A percentile compares a stretch with the other conserved stretches of the same genome.
Conservation (phyloP, 495 filamentous ascomycete species). For the Neurospora tetrasperma region DNA sequence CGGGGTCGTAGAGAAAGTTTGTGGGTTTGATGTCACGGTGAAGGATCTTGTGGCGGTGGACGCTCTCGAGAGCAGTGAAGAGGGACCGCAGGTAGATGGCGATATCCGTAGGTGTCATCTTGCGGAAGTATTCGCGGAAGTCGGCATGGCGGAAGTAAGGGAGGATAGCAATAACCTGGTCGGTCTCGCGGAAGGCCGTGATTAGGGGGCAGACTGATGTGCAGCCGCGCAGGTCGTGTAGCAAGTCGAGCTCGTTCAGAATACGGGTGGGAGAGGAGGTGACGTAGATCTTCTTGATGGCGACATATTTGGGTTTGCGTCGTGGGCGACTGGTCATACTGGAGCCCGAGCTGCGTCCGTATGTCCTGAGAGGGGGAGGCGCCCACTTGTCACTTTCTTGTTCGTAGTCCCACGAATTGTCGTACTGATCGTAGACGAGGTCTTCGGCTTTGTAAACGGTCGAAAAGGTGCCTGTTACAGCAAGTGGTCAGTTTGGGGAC, state of each 20-base stretch:
- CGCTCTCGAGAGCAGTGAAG: conserved; percentile 71
- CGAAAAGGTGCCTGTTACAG: conserved; percentile 75
- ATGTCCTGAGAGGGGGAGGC: conserved; percentile 46
- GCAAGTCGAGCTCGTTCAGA: conserved; percentile 90
- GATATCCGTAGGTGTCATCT: conserved; percentile 76
- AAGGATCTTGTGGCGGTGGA: conserved; percentile 74
- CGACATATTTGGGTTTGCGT: conserved; percentile 64
- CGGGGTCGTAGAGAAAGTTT: conserved; percentile 92
- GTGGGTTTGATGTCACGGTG: conserved; percentile 99
- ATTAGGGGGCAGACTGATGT: conserved; percentile 85
- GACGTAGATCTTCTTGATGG: conserved; percentile 98
- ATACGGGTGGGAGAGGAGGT: conserved; percentile 89
- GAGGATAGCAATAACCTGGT: conserved; percentile 90
- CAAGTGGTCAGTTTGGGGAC: background rate
- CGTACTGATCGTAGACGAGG: conserved; percentile 69
- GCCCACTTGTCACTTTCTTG: conserved; percentile 52
- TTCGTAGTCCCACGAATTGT: conserved; percentile 79
- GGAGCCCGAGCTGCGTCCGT: conserved; percentile 14
- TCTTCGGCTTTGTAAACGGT: conserved; percentile 99
- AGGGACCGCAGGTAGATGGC: conserved; percentile 80
- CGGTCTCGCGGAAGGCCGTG: conserved; percentile 84
- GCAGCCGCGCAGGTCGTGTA: conserved; percentile 81
- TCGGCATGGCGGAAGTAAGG: conserved; percentile 94
- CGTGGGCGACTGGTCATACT: conserved; percentile 17
- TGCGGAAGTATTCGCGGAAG: conserved; percentile 89